These are phyloP conservation scores for Neotropicomus parvogracilis DNA, from an alignment of 1,284 basidiomycete species.

Conservation along the genomic window DNA sequence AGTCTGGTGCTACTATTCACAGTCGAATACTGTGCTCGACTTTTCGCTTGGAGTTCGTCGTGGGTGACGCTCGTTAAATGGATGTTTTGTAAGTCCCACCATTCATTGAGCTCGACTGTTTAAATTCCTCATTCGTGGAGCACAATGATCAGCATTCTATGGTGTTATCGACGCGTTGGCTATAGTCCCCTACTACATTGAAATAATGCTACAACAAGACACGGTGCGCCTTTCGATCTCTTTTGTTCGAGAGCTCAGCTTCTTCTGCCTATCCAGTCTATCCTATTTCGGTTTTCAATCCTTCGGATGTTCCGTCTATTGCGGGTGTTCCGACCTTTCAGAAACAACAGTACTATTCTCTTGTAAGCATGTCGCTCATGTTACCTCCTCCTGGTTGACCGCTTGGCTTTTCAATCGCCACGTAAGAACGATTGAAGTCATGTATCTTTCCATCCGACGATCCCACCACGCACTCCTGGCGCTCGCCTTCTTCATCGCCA, in stretches of 20 bases:
- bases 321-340: constrained; percentile 85
- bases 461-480: constrained; percentile 85
- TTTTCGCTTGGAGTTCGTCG: constrained; percentile 60
- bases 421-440: constrained; percentile 82
- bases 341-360: constrained; percentile 76
- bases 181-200: constrained; percentile 84
- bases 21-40: constrained; percentile 67
- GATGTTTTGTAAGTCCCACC: constrained; percentile 58
- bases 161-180: constrained; percentile 81
- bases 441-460: constrained; percentile 83
- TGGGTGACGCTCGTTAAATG: constrained; percentile 60
- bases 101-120: background rate
- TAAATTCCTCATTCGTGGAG: constrained; percentile 11
- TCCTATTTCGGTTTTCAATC: constrained; percentile 86
- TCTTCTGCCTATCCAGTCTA: constrained; percentile 47
- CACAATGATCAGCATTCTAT: constrained; percentile 62
- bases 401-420: background rate
- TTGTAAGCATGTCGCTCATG: constrained; percentile 46
- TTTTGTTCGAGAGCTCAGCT: background rate
- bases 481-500: constrained; percentile 83
- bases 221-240: constrained; percentile 50
- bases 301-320: constrained; percentile 78
- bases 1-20: constrained; percentile 79
- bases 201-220: constrained; percentile 78
- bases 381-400: background rate